Evolutionary conservation across 225 moss, liverwort and hornwort genomes (phyloP), one percentile per base, ranked within the genome.

Genomic region (Marchantia paleacea): DNA sequence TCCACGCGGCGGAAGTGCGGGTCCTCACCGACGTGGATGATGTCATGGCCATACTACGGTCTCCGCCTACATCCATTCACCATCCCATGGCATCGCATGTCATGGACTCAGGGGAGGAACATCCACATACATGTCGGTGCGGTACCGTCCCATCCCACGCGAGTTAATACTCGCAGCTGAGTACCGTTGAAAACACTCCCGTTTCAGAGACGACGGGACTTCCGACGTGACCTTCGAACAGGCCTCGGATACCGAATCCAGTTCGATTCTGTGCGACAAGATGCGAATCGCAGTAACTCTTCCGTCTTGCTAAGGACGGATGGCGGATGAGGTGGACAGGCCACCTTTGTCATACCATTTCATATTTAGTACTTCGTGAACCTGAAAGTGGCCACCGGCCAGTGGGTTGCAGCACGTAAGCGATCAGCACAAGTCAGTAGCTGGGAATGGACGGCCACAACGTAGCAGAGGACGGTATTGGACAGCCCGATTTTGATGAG

Each of bases 21-120:
- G 66, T n/a, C 66, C 66, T 66, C 66, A 66, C 66, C 66, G 66
- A 66, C 66, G 66, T 66, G 66, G 3, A 66, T 66, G 24, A 19
- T n/a, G 2, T 66, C 66, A 66, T 66, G 66, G 66, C n/a, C 66
- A 66, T 19, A 7, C 11, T 28, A 39, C 39, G 39, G 5, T 5
- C 39, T 39, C 39, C 39, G 39, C 39, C 39, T 66, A 66, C 66
- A 66, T 24, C 39, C 39, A 39, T 39, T 5, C 39, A 39, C 39
- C 39, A 39, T 28, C n/a, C 18, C 66, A 18, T 66, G 66, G 57
- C 13, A 12, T 57, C 2, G 18, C 66, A 12, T 66, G 11, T 8
- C 66, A 5, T 1, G 24, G 3, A 16, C 66, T 57, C n/a, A n/a
- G n/a, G n/a, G n/a, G n/a, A 58, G 10, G 57, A 14, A 10, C 57